phyloP scores from a whole-genome alignment of 2,329 filamentous ascomycete genomes.

The Pseudogymnoascus sp. region DNA sequence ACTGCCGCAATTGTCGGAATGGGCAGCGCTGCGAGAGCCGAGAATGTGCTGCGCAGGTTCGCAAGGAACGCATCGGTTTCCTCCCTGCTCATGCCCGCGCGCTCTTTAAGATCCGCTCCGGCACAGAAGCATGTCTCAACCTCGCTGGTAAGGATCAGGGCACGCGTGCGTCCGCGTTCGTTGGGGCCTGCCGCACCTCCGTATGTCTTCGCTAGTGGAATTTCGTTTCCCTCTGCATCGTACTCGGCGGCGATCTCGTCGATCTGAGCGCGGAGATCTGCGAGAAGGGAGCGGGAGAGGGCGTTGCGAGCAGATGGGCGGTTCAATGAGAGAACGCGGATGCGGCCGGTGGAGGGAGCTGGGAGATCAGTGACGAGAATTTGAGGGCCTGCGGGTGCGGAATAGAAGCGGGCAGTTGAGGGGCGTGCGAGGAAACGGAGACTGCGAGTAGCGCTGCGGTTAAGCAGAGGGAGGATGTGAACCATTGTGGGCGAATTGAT shows the following conservation, averaged over 20 bases:
- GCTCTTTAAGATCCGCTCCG: constrained; percentile 88
- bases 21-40: constrained; percentile 62
- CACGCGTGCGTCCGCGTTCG: constrained; percentile 57
- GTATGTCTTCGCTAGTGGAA: constrained; percentile 32
- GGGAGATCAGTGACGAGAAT: constrained; percentile 43
- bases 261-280: constrained; percentile 63
- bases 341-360: constrained; percentile 71
- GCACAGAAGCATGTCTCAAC: constrained; percentile 87
- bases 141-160: constrained; percentile 74
- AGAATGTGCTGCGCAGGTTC: constrained; percentile 68
- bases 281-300: constrained; percentile 70
- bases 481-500: constrained; percentile 1
- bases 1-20: constrained; percentile 88
- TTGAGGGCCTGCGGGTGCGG: neutral
- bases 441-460: neutral
- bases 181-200: constrained; percentile 38
- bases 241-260: constrained; percentile 61
- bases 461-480: neutral
- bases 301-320: constrained; percentile 81
- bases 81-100: constrained; percentile 63
- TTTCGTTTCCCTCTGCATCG: constrained; percentile 45
- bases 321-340: constrained; percentile 83
- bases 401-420: constrained; percentile 6
- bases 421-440: constrained; percentile 6
- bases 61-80: constrained; percentile 78